Base-by-base conservation (phyloP, 352 stramenopile genomes). In the Aphanomyces stellatus region DNA sequence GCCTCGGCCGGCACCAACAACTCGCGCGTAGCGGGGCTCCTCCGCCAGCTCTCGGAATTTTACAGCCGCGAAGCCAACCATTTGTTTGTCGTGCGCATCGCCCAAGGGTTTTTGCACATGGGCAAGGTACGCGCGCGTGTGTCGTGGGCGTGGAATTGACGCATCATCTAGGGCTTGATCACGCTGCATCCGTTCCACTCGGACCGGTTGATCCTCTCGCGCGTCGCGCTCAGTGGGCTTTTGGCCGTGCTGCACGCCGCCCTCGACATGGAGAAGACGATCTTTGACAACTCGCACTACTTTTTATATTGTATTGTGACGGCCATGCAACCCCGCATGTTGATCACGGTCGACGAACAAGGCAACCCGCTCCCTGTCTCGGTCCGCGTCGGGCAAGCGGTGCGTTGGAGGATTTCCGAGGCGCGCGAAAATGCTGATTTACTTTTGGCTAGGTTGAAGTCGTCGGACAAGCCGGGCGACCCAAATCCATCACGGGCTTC, bases 401-500 rank as follows among this genome's bases (percentile, higher is more conserved):
- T 93, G 85, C 37, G 80, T 85, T 33, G 5, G 33, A 60, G 30
- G 4, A 8, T 55, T 28, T 70, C 7, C 41, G 27, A 41, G 15
- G 42, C 28, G n/a, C 33, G 34, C 1, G 55, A 41, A n/a, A 56
- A 31, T 28, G 67, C 24, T 64, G 22, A 28, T 8, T 13, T 34
- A 11, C 46, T 55, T 46, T 35, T 63, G 19, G 71, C 10, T 53
- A 93, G 86, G 83, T 99, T 40, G 97, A 99, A 71, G 99, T 97
- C 57, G 97, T 99, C 35, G 97, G 97, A 6, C 97, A 99, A 83
- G 97, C 97, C 8, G 97, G 97, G 75, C 96, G 97, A 35, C 97
- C 97, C 15, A 99, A 99, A 83, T 98, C 96, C 51, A 99, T 99
- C 69, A 99, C 97, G 55, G 97, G 97, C 59, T 99, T 99, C 79